Conservation (phyloP, 2,329 filamentous ascomycete species). For the Monilinia polystroma region DNA sequence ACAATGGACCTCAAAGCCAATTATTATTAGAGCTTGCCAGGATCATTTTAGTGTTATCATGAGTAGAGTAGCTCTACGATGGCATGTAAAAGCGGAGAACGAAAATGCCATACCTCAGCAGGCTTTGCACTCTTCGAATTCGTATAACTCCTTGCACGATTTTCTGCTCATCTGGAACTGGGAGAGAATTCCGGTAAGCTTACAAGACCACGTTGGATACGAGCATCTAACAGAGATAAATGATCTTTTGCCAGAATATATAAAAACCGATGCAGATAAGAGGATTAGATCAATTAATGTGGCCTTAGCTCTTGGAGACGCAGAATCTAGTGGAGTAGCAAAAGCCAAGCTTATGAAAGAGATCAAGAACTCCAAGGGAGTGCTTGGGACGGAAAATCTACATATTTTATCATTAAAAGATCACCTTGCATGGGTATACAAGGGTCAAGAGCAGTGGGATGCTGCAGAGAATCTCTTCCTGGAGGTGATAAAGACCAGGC, state of each 20-base stretch:
- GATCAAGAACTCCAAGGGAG: background rate
- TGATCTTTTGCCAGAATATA: background rate
- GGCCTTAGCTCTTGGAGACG: background rate
- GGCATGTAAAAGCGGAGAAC: background rate
- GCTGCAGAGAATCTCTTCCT: background rate
- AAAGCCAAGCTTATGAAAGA: background rate
- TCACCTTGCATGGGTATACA: background rate
- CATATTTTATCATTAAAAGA: background rate
- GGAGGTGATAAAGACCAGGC: background rate
- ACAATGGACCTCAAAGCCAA: background rate
- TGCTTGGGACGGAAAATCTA: background rate
- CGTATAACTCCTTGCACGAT: background rate
- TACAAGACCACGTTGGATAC: background rate
- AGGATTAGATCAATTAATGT: background rate
- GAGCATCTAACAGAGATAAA: background rate
- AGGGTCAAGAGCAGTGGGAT: no score
- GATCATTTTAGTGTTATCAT: background rate
- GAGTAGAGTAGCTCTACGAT: background rate
- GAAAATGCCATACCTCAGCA: background rate
- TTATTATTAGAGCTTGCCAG: background rate
- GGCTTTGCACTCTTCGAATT: background rate
- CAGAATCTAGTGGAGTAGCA: background rate
- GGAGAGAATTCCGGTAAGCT: background rate
- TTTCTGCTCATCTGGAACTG: conserved; percentile 2
- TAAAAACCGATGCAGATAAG: background rate